Evolutionary conservation across 495 filamentous ascomycete species (phyloP), one percentile per base, ranked within the genome.

Genomic region (Hypomontagnella submonticulosa): DNA sequence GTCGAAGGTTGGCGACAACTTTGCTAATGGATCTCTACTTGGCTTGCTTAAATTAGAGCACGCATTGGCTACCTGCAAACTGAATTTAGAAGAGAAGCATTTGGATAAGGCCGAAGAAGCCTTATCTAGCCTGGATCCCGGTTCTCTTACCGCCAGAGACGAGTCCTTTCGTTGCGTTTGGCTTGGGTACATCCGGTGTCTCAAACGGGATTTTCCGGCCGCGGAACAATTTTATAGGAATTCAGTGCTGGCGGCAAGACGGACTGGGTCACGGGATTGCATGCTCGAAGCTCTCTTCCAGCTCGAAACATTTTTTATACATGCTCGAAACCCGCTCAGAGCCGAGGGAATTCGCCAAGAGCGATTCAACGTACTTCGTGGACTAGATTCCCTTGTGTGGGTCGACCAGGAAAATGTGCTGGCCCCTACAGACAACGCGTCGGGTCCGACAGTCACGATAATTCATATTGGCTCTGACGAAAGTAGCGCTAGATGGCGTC

Each of bases 201-300:
- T 70, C 4, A 72, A 37, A 50, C 57, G 69, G 7, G 63, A 74
- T 36, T 36, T 59, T 7, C 19, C 20, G 4, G 40, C 44, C 0
- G 71, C 71, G 3, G 71, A 74, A 49, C 36, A 16, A 8, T 65
- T 64, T 20, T 74, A 74, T 16, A 59, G 55, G 7, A 49, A 66
- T 42, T 70, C 71, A 1, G 69, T 74, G 8, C 11, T 62, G 44
- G 71, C 66, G 6, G 71, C 71, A 10, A 72, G 66, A 41, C 41
- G 58, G 37, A 72, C 71, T 3, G 69, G 69, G n/a, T 74, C 71
- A 0, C 62, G 71, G 7, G 71, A 74, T 33, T 74, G 69, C 16
- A 36, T 72, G 6, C 67, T 71, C 11, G 71, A 74, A 36, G 66
- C 71, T 52, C 69, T 74, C 30, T 72, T 63, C 23, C 71, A 74